These are phyloP conservation scores for Diplocarpon rosae DNA, from an alignment of 2,329 filamentous ascomycete species.

Conservation along the genomic window DNA sequence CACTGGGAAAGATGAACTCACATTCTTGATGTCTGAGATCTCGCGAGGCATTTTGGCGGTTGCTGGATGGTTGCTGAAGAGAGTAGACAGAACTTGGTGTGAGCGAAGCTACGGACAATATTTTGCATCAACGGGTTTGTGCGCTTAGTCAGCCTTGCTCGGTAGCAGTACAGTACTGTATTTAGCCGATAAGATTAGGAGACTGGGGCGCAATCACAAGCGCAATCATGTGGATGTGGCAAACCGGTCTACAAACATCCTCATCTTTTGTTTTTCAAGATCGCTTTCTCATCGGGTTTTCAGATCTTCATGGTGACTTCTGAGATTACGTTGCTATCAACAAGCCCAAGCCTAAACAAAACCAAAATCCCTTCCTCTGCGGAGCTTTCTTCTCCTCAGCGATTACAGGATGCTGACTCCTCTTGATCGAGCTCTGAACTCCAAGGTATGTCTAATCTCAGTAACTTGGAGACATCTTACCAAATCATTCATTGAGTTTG, in stretches of 20 bases:
- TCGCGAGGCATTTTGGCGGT: conserved; percentile 90
- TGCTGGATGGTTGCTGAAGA: conserved; percentile 15
- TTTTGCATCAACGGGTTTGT: conserved; percentile 10
- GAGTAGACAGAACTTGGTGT: conserved; percentile 13
- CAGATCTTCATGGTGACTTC: too few relatives aligned
- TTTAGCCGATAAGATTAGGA: not conserved
- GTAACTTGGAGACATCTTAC: not conserved
- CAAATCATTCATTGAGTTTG: not conserved
- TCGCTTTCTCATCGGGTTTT: too few relatives aligned
- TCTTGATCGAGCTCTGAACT: conserved; percentile 57
- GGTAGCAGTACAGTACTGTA: too few relatives aligned
- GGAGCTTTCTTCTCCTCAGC: conserved; percentile 1
- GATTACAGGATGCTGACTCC: conserved; percentile 52
- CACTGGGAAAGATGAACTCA: conserved; percentile 28
- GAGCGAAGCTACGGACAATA: conserved; percentile 6
- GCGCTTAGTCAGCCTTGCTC: conserved; percentile 11
- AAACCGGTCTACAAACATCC: too few relatives aligned
- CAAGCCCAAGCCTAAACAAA: not conserved
- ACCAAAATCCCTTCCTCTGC: not conserved
- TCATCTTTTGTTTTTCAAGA: too few relatives aligned
- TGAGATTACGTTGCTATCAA: too few relatives aligned
- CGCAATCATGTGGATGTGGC: too few relatives aligned
- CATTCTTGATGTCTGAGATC: conserved; percentile 95
- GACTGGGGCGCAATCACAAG: too few relatives aligned
- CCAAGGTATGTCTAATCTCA: conserved; percentile 40